phyloP scores from a whole-genome alignment of 2,329 filamentous ascomycete genomes.

The Trichoderma sp. region DNA sequence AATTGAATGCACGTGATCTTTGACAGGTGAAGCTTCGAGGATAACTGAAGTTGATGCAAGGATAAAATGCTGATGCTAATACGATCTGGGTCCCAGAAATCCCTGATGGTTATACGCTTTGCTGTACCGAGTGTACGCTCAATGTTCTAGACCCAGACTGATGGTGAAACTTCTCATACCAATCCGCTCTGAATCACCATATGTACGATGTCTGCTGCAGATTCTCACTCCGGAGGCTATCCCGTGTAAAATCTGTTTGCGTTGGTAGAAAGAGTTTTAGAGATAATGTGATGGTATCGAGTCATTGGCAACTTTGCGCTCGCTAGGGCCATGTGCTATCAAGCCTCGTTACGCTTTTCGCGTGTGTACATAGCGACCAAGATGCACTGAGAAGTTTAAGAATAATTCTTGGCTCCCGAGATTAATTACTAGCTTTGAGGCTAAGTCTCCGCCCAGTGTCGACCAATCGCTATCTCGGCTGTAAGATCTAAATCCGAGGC shows the following conservation, averaged over 20 bases:
- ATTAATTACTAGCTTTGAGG: not conserved
- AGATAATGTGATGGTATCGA: not conserved
- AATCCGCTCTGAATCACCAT: not conserved
- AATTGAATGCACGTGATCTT: not conserved
- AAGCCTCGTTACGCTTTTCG: not conserved
- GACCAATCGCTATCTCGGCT: not conserved
- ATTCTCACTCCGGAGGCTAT: not conserved
- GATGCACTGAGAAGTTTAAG: not conserved
- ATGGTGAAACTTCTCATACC: not conserved
- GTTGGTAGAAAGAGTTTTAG: not conserved
- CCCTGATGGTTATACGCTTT: not conserved
- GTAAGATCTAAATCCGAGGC: not conserved
- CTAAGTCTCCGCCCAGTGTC: not conserved
- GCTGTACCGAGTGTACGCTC: not conserved
- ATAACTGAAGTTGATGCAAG: not conserved
- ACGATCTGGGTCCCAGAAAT: not conserved
- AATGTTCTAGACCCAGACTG: not conserved
- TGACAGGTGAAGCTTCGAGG: not conserved
- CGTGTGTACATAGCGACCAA: not conserved
- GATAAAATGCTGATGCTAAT: not conserved
- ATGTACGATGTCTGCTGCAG: not conserved
- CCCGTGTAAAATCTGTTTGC: not conserved
- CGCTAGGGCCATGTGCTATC: not conserved
- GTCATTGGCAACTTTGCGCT: not conserved
- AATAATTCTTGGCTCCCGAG: not conserved